These are phyloP conservation scores for Eutrema salsugineum DNA, from an alignment of 441 rosid genomes.

Conservation along the genomic window DNA sequence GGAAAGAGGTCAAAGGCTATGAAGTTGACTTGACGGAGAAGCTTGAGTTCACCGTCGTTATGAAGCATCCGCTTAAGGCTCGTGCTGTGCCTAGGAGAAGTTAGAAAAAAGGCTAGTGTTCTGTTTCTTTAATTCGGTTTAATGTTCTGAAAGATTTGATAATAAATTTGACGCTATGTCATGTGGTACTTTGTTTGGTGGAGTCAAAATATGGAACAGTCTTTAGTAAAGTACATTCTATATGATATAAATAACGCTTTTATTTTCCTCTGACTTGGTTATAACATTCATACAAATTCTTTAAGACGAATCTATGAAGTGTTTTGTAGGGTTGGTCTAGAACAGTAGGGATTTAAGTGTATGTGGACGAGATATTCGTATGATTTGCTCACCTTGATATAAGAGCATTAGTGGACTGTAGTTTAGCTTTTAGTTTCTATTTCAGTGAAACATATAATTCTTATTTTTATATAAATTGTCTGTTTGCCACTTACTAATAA, in stretches of 20 bases:
- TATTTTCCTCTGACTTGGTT: background rate
- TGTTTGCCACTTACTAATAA: too few relatives aligned
- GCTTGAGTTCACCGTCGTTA: conserved; percentile 20
- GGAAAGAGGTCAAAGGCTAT: conserved; percentile 17
- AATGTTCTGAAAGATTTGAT: background rate
- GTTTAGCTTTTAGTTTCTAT: background rate
- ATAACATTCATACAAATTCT: background rate
- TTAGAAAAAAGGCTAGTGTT: background rate
- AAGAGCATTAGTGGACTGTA: background rate
- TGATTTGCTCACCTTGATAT: background rate
- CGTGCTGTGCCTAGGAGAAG: conserved; percentile 11
- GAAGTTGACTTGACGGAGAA: conserved; percentile 23
- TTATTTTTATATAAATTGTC: too few relatives aligned
- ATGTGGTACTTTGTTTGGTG: background rate
- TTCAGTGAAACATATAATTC: background rate
- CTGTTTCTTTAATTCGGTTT: background rate
- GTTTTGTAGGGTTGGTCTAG: background rate
- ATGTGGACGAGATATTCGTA: background rate
- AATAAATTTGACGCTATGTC: background rate
- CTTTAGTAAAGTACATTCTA: background rate
- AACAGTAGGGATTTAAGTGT: background rate
- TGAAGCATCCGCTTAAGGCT: conserved; percentile 26
- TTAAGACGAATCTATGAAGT: background rate
- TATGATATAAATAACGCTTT: background rate
- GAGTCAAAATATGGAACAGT: background rate